phyloP scores from a whole-genome alignment of 2,329 filamentous ascomycete genomes.

The Neonectria faginata region DNA sequence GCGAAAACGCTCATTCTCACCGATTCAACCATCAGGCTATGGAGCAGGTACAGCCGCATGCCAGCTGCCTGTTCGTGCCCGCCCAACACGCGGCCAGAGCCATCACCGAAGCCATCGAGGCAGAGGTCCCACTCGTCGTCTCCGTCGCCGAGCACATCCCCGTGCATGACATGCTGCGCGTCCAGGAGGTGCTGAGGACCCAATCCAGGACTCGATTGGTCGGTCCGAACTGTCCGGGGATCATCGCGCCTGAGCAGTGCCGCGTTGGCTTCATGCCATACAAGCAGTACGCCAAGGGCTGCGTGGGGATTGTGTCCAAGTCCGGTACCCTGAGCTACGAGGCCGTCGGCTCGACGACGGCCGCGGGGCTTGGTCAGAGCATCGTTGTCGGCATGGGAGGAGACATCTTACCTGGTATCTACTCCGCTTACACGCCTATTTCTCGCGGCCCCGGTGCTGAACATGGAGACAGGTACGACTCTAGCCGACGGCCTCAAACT shows the following conservation, averaged over 20 bases:
- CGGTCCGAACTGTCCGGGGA: conserved; percentile 84
- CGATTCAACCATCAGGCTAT: conserved; percentile 47
- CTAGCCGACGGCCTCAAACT: conserved; percentile 77
- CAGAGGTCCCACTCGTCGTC: conserved; percentile 81
- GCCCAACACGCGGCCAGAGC: conserved; percentile 74
- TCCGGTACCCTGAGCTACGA: conserved; percentile 86
- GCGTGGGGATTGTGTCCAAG: conserved; percentile 82
- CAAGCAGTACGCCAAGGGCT: conserved; percentile 63
- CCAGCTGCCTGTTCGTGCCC: conserved; percentile 79
- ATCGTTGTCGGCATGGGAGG: conserved; percentile 83
- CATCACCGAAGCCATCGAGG: conserved; percentile 81
- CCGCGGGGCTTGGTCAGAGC: conserved; percentile 81
- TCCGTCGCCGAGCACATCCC: conserved; percentile 86
- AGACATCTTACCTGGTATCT: conserved; percentile 73
- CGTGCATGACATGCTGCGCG: conserved; percentile 79
- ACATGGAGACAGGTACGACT: conserved; percentile 63
- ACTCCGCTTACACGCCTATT: not conserved
- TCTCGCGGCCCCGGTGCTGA: not conserved
- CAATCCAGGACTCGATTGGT: conserved; percentile 80
- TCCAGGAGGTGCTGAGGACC: conserved; percentile 75
- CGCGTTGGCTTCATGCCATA: conserved; percentile 57
- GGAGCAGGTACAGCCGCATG: conserved; percentile 64
- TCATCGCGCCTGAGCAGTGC: conserved; percentile 80
- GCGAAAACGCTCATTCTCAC: not conserved
- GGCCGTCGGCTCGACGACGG: conserved; percentile 78